Conservation (phyloP, 2,329 filamentous ascomycete species). For the Curvularia sp. region DNA sequence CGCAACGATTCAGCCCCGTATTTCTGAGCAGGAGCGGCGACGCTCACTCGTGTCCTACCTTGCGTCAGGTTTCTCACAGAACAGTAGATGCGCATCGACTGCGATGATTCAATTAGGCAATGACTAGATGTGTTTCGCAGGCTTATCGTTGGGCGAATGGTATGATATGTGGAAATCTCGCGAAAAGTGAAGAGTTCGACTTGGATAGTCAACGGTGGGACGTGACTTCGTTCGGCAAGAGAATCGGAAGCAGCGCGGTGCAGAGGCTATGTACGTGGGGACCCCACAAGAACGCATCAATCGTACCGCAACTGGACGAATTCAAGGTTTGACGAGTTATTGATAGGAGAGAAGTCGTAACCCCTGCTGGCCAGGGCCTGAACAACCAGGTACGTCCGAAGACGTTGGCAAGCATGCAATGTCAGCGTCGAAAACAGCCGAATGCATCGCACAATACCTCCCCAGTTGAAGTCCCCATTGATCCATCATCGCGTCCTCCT, state of each 20-base stretch:
- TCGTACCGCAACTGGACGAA: too few species aligned
- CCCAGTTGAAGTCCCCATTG: neutral
- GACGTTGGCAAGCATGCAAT: neutral
- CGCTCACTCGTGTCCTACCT: neutral
- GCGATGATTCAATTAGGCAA: neutral
- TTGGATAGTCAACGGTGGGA: neutral
- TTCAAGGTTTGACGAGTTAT: too few species aligned
- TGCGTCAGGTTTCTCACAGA: neutral
- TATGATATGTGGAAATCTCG: neutral
- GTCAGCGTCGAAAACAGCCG: neutral
- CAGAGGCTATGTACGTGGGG: neutral
- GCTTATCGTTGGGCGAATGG: neutral
- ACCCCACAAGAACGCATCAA: neutral
- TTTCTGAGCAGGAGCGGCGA: neutral
- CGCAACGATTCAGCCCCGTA: neutral
- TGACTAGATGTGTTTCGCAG: neutral
- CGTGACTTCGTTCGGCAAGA: neutral
- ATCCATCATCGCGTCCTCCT: neutral
- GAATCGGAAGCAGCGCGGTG: neutral
- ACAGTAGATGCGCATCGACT: neutral
- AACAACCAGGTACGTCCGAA: neutral
- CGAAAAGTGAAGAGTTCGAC: neutral
- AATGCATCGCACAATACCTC: neutral
- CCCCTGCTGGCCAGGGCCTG: too few species aligned
- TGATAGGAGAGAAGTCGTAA: too few species aligned